phyloP scores from a whole-genome alignment of 2,329 filamentous ascomycete genomes.

The Colletotrichum spinosum region DNA sequence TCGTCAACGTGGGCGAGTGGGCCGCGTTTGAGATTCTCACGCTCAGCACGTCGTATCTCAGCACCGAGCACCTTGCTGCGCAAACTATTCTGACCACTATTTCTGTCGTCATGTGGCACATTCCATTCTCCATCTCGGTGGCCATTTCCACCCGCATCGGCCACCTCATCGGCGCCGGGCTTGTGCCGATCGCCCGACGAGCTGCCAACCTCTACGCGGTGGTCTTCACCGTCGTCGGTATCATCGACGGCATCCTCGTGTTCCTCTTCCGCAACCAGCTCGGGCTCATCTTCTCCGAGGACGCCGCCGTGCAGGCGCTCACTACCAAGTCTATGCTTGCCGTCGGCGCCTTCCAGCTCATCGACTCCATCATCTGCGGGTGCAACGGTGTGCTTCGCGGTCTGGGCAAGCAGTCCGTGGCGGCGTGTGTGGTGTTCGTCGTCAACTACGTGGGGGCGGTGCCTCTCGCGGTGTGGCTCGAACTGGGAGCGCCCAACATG shows the following conservation, averaged over 20 bases:
- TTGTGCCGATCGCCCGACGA: conserved; percentile 45
- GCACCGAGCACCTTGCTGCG: conserved; percentile 55
- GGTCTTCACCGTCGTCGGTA: conserved; percentile 47
- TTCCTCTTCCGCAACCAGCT: conserved; percentile 46
- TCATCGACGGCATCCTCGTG: conserved; percentile 48
- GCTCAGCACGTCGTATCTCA: conserved; percentile 57
- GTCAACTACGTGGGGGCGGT: conserved; percentile 54
- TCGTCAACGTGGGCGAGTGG: conserved; percentile 56
- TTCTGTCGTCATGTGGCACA: conserved; percentile 55
- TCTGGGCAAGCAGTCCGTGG: conserved; percentile 51
- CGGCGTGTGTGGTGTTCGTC: conserved; percentile 49
- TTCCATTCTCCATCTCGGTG: conserved; percentile 56
- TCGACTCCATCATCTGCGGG: conserved; percentile 49
- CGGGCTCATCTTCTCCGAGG: conserved; percentile 47
- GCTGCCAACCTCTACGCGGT: conserved; percentile 46
- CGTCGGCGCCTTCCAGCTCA: conserved; percentile 48
- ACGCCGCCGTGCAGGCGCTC: conserved; percentile 44
- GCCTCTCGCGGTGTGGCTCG: conserved; percentile 52
- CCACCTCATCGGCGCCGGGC: conserved; percentile 53
- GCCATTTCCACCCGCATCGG: conserved; percentile 56
- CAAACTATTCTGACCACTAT: conserved; percentile 55
- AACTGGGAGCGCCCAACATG: conserved; percentile 46
- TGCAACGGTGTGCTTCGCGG: conserved; percentile 54
- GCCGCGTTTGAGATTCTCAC: conserved; percentile 56
- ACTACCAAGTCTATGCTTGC: conserved; percentile 46